Evolutionary conservation across 225 moss, liverwort and hornwort species (phyloP).

Genomic region (Lunularia cruciata): DNA sequence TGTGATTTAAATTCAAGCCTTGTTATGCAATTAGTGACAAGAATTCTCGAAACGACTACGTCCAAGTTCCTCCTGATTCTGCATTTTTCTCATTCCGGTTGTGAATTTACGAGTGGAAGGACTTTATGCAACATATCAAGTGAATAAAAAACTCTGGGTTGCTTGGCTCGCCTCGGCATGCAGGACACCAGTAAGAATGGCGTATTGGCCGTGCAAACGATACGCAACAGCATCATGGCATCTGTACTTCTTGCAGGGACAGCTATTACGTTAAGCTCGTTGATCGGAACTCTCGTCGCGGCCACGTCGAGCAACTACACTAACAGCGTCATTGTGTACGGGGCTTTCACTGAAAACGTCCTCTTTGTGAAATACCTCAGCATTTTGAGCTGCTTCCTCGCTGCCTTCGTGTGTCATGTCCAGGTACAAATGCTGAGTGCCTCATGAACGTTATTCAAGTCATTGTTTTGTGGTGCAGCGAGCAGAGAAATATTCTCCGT

Average conservation of each 20-base stretch:
- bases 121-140: too few species aligned
- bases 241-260: conserved; percentile 81
- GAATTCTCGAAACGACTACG: too few species aligned
- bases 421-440: conserved; percentile 5
- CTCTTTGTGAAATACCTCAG: conserved; percentile 61
- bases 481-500: not conserved
- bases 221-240: conserved; percentile 94
- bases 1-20: too few species aligned
- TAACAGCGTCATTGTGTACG: conserved; percentile 52
- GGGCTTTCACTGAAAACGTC: conserved; percentile 38
- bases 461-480: not conserved
- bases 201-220: conserved; percentile 77
- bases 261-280: conserved; percentile 74
- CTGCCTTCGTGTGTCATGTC: conserved; percentile 66
- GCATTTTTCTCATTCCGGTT: too few species aligned
- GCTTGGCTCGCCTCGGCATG: not conserved
- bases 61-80: too few species aligned
- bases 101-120: too few species aligned
- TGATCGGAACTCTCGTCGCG: conserved; percentile 66
- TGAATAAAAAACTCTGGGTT: too few species aligned
- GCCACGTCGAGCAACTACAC: conserved; percentile 29
- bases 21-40: too few species aligned
- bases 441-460: not conserved
- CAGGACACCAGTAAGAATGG: conserved; percentile 74
- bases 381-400: conserved; percentile 68